Percentiles rank a stretch among this genome's conserved stretches.
Conservation (phyloP, 352 stramenopile genomes). For the Stramenopiles sp. region DNA sequence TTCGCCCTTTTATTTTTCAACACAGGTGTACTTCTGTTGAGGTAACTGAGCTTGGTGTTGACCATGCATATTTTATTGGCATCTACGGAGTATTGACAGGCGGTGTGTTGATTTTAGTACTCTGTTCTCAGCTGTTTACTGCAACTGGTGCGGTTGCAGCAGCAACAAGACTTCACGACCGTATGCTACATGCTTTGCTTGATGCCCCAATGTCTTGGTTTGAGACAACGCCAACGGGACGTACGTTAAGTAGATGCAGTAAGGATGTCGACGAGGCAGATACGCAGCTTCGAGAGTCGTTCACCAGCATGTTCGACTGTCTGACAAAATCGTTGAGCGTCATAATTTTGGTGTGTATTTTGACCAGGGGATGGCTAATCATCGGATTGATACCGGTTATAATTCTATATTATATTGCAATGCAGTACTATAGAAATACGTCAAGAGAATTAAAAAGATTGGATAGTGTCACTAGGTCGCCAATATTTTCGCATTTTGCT, state of each 20-base stretch:
- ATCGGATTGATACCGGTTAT: slow-evolving; percentile 14
- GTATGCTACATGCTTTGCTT: slow-evolving; percentile 39
- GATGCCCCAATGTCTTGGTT: slow-evolving; percentile 61
- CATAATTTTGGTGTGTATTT: slow-evolving; percentile 13
- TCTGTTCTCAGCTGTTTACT: neutral
- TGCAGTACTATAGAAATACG: slow-evolving; percentile 14
- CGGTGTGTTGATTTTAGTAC: neutral
- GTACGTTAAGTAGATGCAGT: slow-evolving; percentile 50
- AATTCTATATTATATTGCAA: slow-evolving; percentile 12
- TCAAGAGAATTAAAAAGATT: slow-evolving; percentile 75
- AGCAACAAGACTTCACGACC: slow-evolving; percentile 39
- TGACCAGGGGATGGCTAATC: slow-evolving; percentile 17
- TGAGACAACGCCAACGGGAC: slow-evolving; percentile 45
- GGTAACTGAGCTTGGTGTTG: too few relatives aligned
- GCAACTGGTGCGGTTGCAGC: slow-evolving; percentile 19
- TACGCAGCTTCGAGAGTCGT: slow-evolving; percentile 5
- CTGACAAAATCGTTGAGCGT: neutral
- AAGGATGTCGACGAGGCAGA: slow-evolving; percentile 24
- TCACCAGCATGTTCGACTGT: neutral
- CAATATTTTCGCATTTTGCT: slow-evolving; percentile 79
- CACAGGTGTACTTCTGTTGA: too few relatives aligned
- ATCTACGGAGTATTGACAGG: neutral
- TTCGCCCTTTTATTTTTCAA: too few relatives aligned
- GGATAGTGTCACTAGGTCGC: slow-evolving; percentile 69
- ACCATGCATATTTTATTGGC: slow-evolving; percentile 10